Percentiles rank a stretch among this genome's conserved stretches.
Conservation (phyloP, 2,329 filamentous ascomycete species). For the Zymoseptoria tritici region DNA sequence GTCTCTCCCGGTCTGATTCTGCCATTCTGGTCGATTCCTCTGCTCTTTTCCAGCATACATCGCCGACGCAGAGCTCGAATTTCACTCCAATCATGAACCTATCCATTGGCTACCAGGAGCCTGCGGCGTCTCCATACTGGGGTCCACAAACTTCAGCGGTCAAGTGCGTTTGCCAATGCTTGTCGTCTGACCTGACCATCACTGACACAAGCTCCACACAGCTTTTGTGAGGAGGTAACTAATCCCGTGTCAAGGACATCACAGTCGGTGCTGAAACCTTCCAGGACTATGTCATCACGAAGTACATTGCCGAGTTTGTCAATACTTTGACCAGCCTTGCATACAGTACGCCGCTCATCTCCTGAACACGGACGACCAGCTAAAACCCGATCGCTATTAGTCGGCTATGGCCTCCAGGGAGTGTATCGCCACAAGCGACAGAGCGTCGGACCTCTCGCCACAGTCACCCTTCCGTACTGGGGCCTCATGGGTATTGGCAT, state of each 20-base stretch:
- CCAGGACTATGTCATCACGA: slow-evolving; percentile 19
- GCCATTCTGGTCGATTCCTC: no score
- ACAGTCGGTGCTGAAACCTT: neutral
- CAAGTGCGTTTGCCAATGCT: slow-evolving; percentile 28
- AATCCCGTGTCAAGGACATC: neutral
- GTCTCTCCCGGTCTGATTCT: no score
- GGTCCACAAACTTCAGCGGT: neutral
- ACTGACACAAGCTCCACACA: slow-evolving; percentile 3
- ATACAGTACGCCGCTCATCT: slow-evolving; percentile 12
- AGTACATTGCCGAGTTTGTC: slow-evolving; percentile 22
- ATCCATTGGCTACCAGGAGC: neutral
- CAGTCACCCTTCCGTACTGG: slow-evolving; percentile 21
- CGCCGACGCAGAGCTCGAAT: neutral
- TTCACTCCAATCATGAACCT: neutral
- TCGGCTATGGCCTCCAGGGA: slow-evolving; percentile 21
- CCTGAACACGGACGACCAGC: neutral
- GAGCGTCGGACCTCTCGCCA: slow-evolving; percentile 13
- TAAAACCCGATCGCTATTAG: slow-evolving; percentile 2
- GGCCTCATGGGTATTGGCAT: slow-evolving; percentile 20
- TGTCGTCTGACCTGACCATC: neutral
- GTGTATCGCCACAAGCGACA: slow-evolving; percentile 18
- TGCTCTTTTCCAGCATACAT: neutral
- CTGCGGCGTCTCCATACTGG: neutral
- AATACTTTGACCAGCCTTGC: slow-evolving; percentile 21
- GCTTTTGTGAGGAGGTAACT: slow-evolving; percentile 21